phyloP scores from a whole-genome alignment of 2,329 filamentous ascomycete genomes.

The Diaporthe sp. region DNA sequence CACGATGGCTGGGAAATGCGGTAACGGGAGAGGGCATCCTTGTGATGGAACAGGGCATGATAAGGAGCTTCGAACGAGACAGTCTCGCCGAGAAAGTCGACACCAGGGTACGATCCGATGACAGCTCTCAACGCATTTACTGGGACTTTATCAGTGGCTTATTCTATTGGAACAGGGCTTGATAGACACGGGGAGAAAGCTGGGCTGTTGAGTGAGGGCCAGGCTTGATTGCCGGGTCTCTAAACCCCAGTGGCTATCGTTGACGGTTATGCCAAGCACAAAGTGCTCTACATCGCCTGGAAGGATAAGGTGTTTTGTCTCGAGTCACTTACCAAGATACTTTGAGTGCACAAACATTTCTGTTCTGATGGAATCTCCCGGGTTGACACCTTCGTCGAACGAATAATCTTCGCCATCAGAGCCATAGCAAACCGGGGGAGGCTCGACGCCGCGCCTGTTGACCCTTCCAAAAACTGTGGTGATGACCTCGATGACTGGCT shows the following conservation, averaged over 20 bases:
- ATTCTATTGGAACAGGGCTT: not conserved
- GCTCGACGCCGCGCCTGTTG: conserved; percentile 38
- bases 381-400: conserved; percentile 42
- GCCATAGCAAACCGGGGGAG: conserved; percentile 15
- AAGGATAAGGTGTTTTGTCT: not conserved
- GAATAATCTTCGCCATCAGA: conserved; percentile 36
- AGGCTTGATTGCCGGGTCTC: not conserved
- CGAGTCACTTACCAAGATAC: conserved; percentile 50
- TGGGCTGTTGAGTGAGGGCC: not conserved
- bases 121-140: conserved; percentile 62
- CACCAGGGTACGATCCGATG: conserved; percentile 62
- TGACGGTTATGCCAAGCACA: not conserved
- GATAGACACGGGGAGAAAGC: not conserved
- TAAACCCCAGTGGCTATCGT: too few relatives aligned
- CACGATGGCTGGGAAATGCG: conserved; percentile 55
- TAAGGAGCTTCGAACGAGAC: conserved; percentile 61
- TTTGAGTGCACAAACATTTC: conserved; percentile 60
- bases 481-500: conserved; percentile 59
- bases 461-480: conserved; percentile 52
- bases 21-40: conserved; percentile 57
- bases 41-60: conserved; percentile 62
- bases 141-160: not conserved
- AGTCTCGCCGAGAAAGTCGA: conserved; percentile 53
- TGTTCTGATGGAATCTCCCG: conserved; percentile 50
- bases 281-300: not conserved